Evolutionary conservation across 768 basidiomycete genomes (phyloP), one percentile per base, ranked within the genome.

Genomic region (Lactarius tabidus): DNA sequence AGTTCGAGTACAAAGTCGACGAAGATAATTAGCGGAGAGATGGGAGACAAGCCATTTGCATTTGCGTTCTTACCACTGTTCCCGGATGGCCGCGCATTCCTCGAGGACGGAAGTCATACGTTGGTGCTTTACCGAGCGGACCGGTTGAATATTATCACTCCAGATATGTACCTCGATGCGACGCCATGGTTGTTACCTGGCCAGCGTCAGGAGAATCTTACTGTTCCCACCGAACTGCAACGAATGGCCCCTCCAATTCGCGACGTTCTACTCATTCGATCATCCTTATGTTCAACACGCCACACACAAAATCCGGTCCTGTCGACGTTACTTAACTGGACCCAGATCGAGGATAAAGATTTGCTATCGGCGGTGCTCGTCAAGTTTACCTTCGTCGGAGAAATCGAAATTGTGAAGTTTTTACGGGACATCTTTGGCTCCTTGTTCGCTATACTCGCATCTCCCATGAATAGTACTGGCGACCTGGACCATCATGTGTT

Each of bases 341-440:
- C 91, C 72, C 80, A 81, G 57, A 77, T 93, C 15, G 71, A 74
- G 1, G 85, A 90, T 64, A 82, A 83, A 63, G 86, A 88, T 10
- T 74, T 84, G 14, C 81, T 98, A 20, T 80, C 86, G 4, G 83
- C 85, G 0, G 84, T 92, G 15, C 83, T 98, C 60, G 81, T 83
- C 67, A 87, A 91, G 75, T 93, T 98, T 74, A 88, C 89, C 3
- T 98, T 95, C 73, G 94, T 95, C 20, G 89, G 91, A 10, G 95
- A 98, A 75, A 89, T 91, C 20, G 95, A 98, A 76, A 93, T 95
- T 39, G 90, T 95, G 74, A 95, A 95, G 74, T 95, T 94, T 75
- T 80, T 94, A 23, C 85, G 90, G 29, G 87, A 93, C 72, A 92
- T 95, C 67, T 94, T 98, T 72, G 93, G 98, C 72, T 85, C 95